Percentiles rank a stretch among this genome's conserved stretches.
Evolutionary conservation across 495 filamentous ascomycete genomes (phyloP).

Genomic region (Lasiosphaeria miniovina): DNA sequence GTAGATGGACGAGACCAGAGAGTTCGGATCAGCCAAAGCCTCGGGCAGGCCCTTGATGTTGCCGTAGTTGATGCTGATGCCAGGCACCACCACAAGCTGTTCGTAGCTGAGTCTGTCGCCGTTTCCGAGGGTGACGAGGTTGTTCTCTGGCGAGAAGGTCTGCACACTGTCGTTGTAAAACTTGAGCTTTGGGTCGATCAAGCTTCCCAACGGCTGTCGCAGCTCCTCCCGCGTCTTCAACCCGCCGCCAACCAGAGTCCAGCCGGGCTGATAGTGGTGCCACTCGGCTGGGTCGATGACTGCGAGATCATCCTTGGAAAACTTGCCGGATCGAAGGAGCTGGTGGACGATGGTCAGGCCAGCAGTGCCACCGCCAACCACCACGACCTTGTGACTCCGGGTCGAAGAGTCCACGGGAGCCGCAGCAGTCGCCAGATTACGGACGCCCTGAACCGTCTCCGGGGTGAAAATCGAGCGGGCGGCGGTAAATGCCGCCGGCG

Average conservation of each 20-base stretch:
- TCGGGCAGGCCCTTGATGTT: slow-evolving; percentile 59
- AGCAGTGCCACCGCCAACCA: slow-evolving; percentile 62
- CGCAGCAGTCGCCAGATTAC: slow-evolving; percentile 34
- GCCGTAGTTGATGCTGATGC: slow-evolving; percentile 55
- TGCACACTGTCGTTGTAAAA: slow-evolving; percentile 55
- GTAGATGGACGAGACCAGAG: slow-evolving; percentile 64
- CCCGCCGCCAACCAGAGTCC: slow-evolving; percentile 61
- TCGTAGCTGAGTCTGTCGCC: slow-evolving; percentile 60
- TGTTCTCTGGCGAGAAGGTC: slow-evolving; percentile 55
- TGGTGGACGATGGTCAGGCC: slow-evolving; percentile 64
- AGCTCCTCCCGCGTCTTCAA: slow-evolving; percentile 57
- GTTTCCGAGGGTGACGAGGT: slow-evolving; percentile 55
- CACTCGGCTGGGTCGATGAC: slow-evolving; percentile 60
- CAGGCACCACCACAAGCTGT: slow-evolving; percentile 62
- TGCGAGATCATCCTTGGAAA: slow-evolving; percentile 59
- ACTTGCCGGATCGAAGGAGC: slow-evolving; percentile 54
- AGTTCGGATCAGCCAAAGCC: slow-evolving; percentile 53
- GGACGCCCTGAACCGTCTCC: not conserved
- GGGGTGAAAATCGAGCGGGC: not conserved
- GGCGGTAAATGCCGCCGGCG: not conserved
- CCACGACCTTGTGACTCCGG: slow-evolving; percentile 57
- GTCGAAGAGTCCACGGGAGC: slow-evolving; percentile 36
- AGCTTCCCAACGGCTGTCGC: slow-evolving; percentile 46
- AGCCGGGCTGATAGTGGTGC: slow-evolving; percentile 59
- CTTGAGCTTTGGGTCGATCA: slow-evolving; percentile 59